These are phyloP conservation scores for Aspergillus glaucus DNA, from an alignment of 2,329 filamentous ascomycete species.

Conservation along the genomic window DNA sequence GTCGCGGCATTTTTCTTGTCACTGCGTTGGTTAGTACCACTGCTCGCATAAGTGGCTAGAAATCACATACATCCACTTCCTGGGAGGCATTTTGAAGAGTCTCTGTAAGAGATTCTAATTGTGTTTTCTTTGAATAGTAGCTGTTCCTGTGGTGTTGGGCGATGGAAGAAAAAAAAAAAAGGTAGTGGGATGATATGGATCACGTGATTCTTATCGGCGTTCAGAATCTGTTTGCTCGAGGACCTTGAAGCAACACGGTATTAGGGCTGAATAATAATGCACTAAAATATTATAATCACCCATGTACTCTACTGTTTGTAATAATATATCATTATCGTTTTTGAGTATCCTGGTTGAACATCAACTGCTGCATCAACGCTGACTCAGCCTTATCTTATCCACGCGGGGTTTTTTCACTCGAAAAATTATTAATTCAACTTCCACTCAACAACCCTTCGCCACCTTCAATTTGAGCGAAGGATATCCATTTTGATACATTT, in stretches of 20 bases:
- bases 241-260: background rate
- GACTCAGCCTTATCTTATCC: conserved; percentile 24
- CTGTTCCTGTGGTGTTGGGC: conserved; percentile 1
- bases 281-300: background rate
- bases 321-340: background rate
- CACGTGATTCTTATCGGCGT: conserved; percentile 25
- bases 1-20: conserved; percentile 91
- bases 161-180: conserved; percentile 15
- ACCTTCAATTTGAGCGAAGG: background rate
- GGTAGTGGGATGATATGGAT: conserved; percentile 21
- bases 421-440: conserved; percentile 12
- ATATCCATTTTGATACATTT: background rate
- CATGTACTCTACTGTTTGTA: no score
- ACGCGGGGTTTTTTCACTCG: conserved; percentile 10
- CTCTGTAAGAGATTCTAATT: background rate
- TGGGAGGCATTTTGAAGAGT: conserved; percentile 60
- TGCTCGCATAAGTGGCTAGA: background rate
- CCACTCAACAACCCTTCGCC: conserved; percentile 5
- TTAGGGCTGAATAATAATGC: background rate
- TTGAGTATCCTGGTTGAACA: background rate
- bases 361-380: conserved; percentile 5
- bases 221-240: background rate
- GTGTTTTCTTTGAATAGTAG: background rate
- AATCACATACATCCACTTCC: conserved; percentile 63
- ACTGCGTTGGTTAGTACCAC: conserved; percentile 34